Percentiles rank a stretch among this genome's conserved stretches.
phyloP scores from a whole-genome alignment of 2,329 filamentous ascomycete genomes.

The Lecanicillium sp. region DNA sequence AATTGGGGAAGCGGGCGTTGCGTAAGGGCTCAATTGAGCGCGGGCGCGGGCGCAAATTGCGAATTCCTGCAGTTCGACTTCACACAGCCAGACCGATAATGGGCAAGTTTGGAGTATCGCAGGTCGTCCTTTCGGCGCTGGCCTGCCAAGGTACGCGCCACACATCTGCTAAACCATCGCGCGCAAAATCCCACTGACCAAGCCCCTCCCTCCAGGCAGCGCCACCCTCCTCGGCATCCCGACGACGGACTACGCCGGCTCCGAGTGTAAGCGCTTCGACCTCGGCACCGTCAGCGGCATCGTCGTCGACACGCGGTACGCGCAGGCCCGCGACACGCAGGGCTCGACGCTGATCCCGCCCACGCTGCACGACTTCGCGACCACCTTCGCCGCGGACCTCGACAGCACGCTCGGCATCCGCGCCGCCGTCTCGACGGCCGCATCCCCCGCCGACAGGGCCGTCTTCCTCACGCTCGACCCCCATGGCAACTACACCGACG shows the following conservation, averaged over 20 bases:
- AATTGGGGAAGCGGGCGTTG: too few species aligned
- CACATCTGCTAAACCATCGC: not conserved
- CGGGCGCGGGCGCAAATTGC: too few species aligned
- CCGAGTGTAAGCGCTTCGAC: conserved; percentile 20
- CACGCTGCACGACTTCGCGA: conserved; percentile 40
- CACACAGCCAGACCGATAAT: too few species aligned
- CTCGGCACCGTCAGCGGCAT: conserved; percentile 29
- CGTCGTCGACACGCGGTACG: conserved; percentile 38
- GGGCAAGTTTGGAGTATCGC: not conserved
- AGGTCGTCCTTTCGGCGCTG: not conserved
- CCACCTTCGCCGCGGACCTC: conserved; percentile 37
- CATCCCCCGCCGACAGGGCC: conserved; percentile 3
- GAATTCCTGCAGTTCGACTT: too few species aligned
- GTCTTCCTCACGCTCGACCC: conserved; percentile 45
- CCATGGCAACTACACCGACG: conserved; percentile 34
- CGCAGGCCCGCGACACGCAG: conserved; percentile 33
- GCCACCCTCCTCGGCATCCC: conserved; percentile 25
- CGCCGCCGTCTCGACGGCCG: conserved; percentile 22
- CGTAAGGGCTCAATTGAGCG: too few species aligned
- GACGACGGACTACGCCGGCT: conserved; percentile 27
- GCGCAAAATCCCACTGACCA: not conserved
- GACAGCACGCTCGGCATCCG: conserved; percentile 24
- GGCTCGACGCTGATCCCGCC: conserved; percentile 49
- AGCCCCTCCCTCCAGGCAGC: not conserved
- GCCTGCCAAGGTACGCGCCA: not conserved